Conservation (phyloP, 768 basidiomycete genomes). For the Lactifluus pinguis region DNA sequence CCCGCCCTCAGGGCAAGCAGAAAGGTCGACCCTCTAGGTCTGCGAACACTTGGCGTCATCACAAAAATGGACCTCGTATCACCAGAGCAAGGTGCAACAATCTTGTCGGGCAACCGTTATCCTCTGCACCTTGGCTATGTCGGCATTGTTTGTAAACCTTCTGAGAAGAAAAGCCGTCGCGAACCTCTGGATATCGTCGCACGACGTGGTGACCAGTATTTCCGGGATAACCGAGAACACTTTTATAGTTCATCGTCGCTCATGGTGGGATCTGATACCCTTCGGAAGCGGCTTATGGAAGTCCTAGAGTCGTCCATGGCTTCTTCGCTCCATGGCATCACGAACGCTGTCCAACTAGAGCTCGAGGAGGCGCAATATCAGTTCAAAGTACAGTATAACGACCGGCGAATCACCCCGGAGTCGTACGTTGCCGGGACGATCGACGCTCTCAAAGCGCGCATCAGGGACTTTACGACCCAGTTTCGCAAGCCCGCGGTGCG, state of each 20-base stretch:
- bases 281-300: slow-evolving; percentile 88
- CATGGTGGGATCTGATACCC: slow-evolving; percentile 87
- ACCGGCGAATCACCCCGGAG: slow-evolving; percentile 87
- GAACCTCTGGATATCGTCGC: slow-evolving; percentile 43
- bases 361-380: slow-evolving; percentile 96
- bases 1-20: slow-evolving; percentile 90
- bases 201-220: slow-evolving; percentile 59
- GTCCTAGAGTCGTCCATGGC: slow-evolving; percentile 98
- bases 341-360: slow-evolving; percentile 94
- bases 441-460: slow-evolving; percentile 82
- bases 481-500: slow-evolving; percentile 89
- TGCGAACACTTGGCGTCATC: slow-evolving; percentile 93
- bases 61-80: slow-evolving; percentile 99
- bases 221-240: slow-evolving; percentile 49
- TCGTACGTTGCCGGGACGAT: slow-evolving; percentile 97
- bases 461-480: slow-evolving; percentile 75
- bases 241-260: slow-evolving; percentile 56
- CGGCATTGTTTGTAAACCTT: slow-evolving; percentile 84
- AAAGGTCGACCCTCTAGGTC: slow-evolving; percentile 88
- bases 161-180: slow-evolving; percentile 44
- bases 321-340: slow-evolving; percentile 88
- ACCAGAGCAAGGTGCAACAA: slow-evolving; percentile 70
- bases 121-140: slow-evolving; percentile 97
- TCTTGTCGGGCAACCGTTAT: slow-evolving; percentile 85
- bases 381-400: slow-evolving; percentile 99